A percentile compares a stretch with the other conserved stretches of the same genome.
These are phyloP conservation scores for Boletus rubroflammeus DNA, from an alignment of 768 basidiomycete species.

Conservation along the genomic window DNA sequence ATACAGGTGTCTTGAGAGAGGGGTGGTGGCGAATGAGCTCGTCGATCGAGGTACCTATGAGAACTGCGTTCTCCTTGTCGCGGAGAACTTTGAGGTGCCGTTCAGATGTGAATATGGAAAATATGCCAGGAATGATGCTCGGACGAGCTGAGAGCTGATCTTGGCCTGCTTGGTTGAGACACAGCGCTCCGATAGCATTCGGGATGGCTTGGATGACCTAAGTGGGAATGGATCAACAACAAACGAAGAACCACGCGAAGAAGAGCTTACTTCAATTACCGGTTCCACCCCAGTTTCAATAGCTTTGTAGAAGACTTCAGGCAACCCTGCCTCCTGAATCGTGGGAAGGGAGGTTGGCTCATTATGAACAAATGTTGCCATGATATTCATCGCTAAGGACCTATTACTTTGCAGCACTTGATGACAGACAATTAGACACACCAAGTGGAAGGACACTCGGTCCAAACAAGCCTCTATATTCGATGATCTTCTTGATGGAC, in stretches of 20 bases:
- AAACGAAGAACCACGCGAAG: background rate
- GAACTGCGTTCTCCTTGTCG: slow-evolving; percentile 89
- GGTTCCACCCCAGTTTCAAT: slow-evolving; percentile 84
- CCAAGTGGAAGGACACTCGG: slow-evolving; percentile 82
- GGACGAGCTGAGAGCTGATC: slow-evolving; percentile 74
- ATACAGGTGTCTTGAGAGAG: slow-evolving; percentile 71
- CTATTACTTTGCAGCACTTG: slow-evolving; percentile 6
- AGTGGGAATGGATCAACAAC: background rate
- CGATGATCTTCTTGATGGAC: slow-evolving; percentile 85
- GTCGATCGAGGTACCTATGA: slow-evolving; percentile 87
- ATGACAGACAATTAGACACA: slow-evolving; percentile 34
- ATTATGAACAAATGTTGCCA: slow-evolving; percentile 97
- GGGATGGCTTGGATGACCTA: slow-evolving; percentile 91
- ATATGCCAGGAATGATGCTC: slow-evolving; percentile 78
- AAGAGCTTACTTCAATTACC: slow-evolving; percentile 68
- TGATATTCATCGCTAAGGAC: slow-evolving; percentile 74
- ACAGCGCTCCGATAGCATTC: slow-evolving; percentile 93
- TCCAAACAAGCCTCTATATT: slow-evolving; percentile 79
- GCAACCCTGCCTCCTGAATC: slow-evolving; percentile 89
- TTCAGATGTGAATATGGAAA: slow-evolving; percentile 83
- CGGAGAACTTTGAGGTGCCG: slow-evolving; percentile 77
- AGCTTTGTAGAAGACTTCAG: slow-evolving; percentile 82
- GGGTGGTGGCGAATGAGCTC: slow-evolving; percentile 98
- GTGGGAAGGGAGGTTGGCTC: slow-evolving; percentile 92
- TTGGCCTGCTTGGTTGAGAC: slow-evolving; percentile 88